phyloP scores from a whole-genome alignment of 805 yeast genomes.

The Maudiozyma pseudohumilis region DNA sequence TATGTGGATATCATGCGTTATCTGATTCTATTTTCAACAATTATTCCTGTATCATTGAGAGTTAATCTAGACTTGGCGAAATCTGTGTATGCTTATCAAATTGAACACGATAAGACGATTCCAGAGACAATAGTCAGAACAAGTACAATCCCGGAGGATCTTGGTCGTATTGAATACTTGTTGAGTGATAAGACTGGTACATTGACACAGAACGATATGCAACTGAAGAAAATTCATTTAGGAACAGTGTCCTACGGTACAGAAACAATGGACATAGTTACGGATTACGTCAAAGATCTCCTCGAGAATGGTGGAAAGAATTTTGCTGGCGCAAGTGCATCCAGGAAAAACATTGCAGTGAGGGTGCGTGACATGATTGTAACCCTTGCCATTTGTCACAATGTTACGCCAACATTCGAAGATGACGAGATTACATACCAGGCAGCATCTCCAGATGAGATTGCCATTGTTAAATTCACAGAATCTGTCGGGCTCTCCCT shows the following conservation, averaged over 20 bases:
- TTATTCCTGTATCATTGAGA: constrained; percentile 90
- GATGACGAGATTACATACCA: constrained; percentile 74
- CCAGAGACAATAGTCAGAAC: constrained; percentile 90
- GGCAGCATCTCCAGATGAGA: constrained; percentile 98
- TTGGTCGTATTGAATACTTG: constrained; percentile 89
- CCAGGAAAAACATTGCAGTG: constrained; percentile 60
- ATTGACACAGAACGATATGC: constrained; percentile 96
- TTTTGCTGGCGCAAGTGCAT: constrained; percentile 10
- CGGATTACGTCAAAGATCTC: constrained; percentile 46
- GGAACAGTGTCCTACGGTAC: constrained; percentile 90
- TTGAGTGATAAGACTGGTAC: constrained; percentile 96
- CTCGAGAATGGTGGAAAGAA: constrained; percentile 7
- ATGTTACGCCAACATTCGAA: constrained; percentile 87
- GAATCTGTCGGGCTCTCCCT: constrained; percentile 77
- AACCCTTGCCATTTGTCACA: constrained; percentile 90
- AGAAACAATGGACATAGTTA: constrained; percentile 84
- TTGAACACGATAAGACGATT: constrained; percentile 75
- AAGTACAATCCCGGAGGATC: constrained; percentile 94
- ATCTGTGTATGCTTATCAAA: constrained; percentile 90
- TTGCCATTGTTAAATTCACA: constrained; percentile 91
- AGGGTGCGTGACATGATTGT: constrained; percentile 72
- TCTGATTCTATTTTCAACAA: constrained; percentile 83
- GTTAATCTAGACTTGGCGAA: constrained; percentile 94
- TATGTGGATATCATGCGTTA: constrained; percentile 85
- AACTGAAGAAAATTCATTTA: constrained; percentile 80